phyloP scores from a whole-genome alignment of 768 basidiomycete genomes.

The Lactifluus piperatus region DNA sequence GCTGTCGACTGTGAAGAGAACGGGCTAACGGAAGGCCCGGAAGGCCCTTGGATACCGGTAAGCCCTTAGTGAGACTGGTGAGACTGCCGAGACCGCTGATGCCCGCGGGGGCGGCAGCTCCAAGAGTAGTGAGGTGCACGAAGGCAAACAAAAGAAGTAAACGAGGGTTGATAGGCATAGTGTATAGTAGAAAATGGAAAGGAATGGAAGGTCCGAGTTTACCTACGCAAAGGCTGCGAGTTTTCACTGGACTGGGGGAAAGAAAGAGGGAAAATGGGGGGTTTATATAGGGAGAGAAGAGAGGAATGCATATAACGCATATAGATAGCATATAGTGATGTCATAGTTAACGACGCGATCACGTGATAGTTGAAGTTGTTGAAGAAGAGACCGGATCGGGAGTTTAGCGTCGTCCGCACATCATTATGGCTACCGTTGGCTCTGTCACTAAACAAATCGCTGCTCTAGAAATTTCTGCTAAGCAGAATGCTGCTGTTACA shows the following conservation, averaged over 20 bases:
- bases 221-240: not conserved
- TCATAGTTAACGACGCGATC: not conserved
- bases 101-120: not conserved
- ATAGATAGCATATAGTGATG: not conserved
- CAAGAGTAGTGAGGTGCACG: conserved; percentile 4
- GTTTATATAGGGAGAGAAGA: not conserved
- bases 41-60: no score
- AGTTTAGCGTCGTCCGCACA: not conserved
- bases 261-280: not conserved
- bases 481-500: conserved; percentile 33
- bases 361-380: conserved; percentile 9
- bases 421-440: conserved; percentile 38
- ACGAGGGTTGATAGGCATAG: conserved; percentile 15
- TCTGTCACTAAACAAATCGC: conserved; percentile 59
- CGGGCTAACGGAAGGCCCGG: no score
- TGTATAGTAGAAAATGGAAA: not conserved
- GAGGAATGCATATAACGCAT: not conserved
- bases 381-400: no score
- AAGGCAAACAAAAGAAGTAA: conserved; percentile 12
- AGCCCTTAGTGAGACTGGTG: no score
- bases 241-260: not conserved
- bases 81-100: no score
- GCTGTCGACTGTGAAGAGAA: no score
- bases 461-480: conserved; percentile 53
- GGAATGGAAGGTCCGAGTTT: conserved; percentile 6